phyloP scores from a whole-genome alignment of 78 protist species.

The Dictyostelium discoideum region DNA sequence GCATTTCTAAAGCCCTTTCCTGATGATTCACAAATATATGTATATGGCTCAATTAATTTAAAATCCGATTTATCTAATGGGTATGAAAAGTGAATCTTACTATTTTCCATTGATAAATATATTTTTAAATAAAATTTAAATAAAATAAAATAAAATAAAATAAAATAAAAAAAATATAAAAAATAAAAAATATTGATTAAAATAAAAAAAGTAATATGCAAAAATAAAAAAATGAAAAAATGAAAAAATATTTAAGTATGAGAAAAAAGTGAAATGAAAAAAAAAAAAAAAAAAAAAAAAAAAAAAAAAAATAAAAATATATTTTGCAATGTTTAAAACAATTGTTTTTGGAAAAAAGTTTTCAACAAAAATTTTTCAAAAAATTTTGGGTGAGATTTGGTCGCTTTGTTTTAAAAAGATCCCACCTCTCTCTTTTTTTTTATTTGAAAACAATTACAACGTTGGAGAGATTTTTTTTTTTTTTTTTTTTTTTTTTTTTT shows the following conservation, averaged over 20 bases:
- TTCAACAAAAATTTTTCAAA: not conserved
- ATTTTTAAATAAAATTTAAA: not conserved
- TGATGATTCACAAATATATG: slow-evolving; percentile 77
- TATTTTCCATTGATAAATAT: not conserved
- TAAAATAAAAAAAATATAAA: not conserved
- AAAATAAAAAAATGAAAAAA: not conserved
- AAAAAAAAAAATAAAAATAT: not conserved
- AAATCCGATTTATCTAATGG: slow-evolving; percentile 30
- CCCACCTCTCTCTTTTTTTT: too few species aligned
- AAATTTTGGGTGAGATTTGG: not conserved
- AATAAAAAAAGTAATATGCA: too few species aligned
- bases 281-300: not conserved
- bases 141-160: not conserved
- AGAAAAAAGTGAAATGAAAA: too few species aligned
- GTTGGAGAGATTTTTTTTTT: too few species aligned
- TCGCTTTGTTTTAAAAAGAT: too few species aligned
- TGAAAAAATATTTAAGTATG: not conserved
- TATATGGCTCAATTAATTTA: slow-evolving; percentile 82
- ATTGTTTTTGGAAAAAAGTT: not conserved
- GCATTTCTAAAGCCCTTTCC: slow-evolving; percentile 90
- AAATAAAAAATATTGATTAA: not conserved
- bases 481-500: too few species aligned
- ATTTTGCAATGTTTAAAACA: not conserved
- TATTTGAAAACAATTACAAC: too few species aligned
- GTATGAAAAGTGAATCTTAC: slow-evolving; percentile 16